Base-by-base conservation (phyloP, 371 early-diverging fungal genomes). In the Mucor velutinosus region DNA sequence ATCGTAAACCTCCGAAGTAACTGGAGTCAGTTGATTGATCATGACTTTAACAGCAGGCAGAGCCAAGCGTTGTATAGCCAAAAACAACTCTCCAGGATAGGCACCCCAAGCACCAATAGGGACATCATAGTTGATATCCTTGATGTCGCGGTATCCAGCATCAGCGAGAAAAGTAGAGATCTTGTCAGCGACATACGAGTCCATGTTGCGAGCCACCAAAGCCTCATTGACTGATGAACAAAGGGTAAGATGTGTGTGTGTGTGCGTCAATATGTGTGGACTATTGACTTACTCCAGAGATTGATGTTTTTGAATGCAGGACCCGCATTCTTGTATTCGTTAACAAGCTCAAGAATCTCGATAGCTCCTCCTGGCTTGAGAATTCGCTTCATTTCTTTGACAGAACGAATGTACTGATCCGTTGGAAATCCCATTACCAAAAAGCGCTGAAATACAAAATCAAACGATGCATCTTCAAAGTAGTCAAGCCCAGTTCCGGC, bases 61-160 rank as follows among this genome's bases (percentile, higher is more conserved):
- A 19, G 83, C 83, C 27, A 78, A 55, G 23, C 64, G 58, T 41
- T 80, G 83, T 27, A 82, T 72, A 14, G 61, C 73, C 19, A 82
- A 66, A 32, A 70, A 80, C 55, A 74, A 55, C 32, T 75, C 65
- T 10, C 83, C 83, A 17, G 64, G 15, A 19, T 71, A 45, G 4
- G 71, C 76, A 47, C 83, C 83, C 83, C 83, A 82, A 10, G 65
- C 68, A 71, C 82, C 82, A 49, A 82, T 76, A 30, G 80, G 78
- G 0, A 82, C 71, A 58, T 70, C 32, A 37, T 77, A 77, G 30
- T 72, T 60, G 19, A 67, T 65, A 57, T 72, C 70, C 19, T 61
- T 60, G 12, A 80, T 75, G 35, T 73, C 25, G 4, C 25, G 10
- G 33, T 72, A 80, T 4, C 73, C 77, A 12, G 74, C 71, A 21